phyloP scores from a whole-genome alignment of 495 filamentous ascomycete genomes.

The Lepraria neglecta region DNA sequence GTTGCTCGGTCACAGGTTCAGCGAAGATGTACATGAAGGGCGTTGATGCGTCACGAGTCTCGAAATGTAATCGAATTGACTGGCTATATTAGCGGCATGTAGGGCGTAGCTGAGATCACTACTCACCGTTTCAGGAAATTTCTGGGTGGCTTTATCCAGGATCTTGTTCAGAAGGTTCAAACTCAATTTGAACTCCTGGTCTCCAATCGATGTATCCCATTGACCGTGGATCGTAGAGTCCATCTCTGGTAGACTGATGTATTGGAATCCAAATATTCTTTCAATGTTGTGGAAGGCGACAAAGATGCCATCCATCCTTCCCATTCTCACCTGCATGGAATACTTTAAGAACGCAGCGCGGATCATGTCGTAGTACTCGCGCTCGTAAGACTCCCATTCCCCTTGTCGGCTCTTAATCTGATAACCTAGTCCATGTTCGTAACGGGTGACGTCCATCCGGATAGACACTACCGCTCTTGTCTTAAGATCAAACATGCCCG shows the following conservation, averaged over 20 bases:
- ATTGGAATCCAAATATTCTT: conserved; percentile 97
- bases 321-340: conserved; percentile 90
- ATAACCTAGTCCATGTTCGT: conserved; percentile 74
- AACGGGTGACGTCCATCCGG: conserved; percentile 71
- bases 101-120: not conserved
- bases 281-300: conserved; percentile 96
- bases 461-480: conserved; percentile 86
- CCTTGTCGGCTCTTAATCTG: conserved; percentile 72
- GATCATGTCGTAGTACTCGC: conserved; percentile 96
- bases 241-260: conserved; percentile 80
- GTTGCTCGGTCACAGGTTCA: conserved; percentile 67
- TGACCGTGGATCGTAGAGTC: conserved; percentile 77
- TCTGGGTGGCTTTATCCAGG: conserved; percentile 63
- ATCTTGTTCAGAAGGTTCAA: conserved; percentile 69
- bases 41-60: conserved; percentile 55
- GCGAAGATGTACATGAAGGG: conserved; percentile 86
- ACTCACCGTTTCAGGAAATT: conserved; percentile 57
- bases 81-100: conserved; percentile 31
- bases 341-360: conserved; percentile 93
- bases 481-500: conserved; percentile 96
- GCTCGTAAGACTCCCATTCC: conserved; percentile 81
- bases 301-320: conserved; percentile 97
- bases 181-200: conserved; percentile 80
- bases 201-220: conserved; percentile 57
- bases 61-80: conserved; percentile 80